A percentile compares a stretch with the other conserved stretches of the same genome.
These are phyloP conservation scores for Linnemannia schmuckeri DNA, from an alignment of 192 early-diverging fungal species.

Conservation along the genomic window DNA sequence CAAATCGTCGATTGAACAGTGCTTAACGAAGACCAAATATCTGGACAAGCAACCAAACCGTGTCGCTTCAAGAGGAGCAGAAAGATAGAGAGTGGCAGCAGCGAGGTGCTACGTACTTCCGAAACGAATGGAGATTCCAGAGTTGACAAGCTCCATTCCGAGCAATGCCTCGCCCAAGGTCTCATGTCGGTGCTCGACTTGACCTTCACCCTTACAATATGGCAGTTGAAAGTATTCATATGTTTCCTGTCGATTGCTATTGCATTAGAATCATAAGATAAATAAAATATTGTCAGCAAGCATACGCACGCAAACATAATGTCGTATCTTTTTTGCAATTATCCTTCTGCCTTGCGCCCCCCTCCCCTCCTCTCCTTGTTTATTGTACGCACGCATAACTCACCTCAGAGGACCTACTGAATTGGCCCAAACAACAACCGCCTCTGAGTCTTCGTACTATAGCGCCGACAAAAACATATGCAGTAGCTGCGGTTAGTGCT, in stretches of 20 bases:
- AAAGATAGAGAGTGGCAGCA: not conserved
- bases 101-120: slow-evolving; percentile 57
- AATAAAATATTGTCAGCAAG: not conserved
- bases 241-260: slow-evolving; percentile 79
- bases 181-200: slow-evolving; percentile 82
- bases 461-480: not conserved
- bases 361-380: no score
- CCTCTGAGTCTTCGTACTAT: slow-evolving; percentile 72
- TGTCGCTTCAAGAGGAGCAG: not conserved
- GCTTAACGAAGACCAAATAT: not conserved
- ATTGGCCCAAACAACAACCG: slow-evolving; percentile 80
- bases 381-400: not conserved
- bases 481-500: not conserved
- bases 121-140: slow-evolving; percentile 79
- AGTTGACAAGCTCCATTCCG: slow-evolving; percentile 80
- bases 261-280: not conserved
- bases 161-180: slow-evolving; percentile 83
- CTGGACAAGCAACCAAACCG: not conserved
- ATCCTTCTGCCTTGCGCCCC: no score
- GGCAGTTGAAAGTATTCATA: slow-evolving; percentile 83
- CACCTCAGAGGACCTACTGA: slow-evolving; percentile 69
- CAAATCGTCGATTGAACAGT: not conserved
- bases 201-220: slow-evolving; percentile 73
- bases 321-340: not conserved
- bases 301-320: not conserved